Evolutionary conservation across 176 grass and related monocot genomes (phyloP).

Genomic region (Avena insularis): DNA sequence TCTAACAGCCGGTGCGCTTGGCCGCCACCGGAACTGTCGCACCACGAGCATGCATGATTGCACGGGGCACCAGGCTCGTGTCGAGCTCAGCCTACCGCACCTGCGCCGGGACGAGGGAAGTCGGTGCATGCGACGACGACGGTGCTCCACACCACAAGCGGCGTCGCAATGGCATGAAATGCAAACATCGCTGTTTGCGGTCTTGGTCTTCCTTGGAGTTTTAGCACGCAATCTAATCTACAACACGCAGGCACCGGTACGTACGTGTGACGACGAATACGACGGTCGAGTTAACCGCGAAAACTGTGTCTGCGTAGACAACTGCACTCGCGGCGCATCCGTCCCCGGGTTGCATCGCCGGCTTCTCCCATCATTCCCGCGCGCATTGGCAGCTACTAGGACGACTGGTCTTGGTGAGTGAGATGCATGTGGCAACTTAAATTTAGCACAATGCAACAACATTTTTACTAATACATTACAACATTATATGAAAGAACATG

Average conservation of each 20-base stretch:
- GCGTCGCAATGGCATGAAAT: too few relatives aligned
- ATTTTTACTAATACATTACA: too few relatives aligned
- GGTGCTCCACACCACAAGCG: neutral
- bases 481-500: too few relatives aligned
- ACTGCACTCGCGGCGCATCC: neutral
- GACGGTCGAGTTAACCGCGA: neutral
- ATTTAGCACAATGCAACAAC: too few relatives aligned
- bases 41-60: neutral
- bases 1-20: too few relatives aligned
- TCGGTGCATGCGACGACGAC: neutral
- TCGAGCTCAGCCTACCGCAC: neutral
- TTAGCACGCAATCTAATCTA: constrained; percentile 6
- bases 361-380: constrained; percentile 36
- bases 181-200: neutral
- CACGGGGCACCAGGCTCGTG: neutral
- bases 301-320: neutral
- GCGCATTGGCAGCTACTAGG: constrained; percentile 9
- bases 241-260: neutral
- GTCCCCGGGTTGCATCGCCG: neutral
- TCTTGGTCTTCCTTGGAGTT: neutral
- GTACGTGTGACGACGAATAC: neutral
- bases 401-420: neutral
- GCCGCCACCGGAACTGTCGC: neutral
- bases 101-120: neutral
- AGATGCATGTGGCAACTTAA: too few relatives aligned